Evolutionary conservation across 345 rosid genomes (phyloP), one percentile per base, ranked within the genome.

Genomic region (Linum usitatissimum): DNA sequence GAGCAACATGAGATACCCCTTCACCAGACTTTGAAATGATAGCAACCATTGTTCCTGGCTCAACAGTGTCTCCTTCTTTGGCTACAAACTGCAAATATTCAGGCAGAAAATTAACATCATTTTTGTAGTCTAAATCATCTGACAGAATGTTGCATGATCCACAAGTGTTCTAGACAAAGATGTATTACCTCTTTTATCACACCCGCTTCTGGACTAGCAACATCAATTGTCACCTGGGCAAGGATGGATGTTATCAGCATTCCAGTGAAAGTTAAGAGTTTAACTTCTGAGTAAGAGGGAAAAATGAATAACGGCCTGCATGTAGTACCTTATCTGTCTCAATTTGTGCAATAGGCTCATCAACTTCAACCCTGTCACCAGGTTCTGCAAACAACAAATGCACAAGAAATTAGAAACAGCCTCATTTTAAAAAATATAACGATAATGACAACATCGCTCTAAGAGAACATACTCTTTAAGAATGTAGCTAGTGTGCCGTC

Each of bases 51-150:
- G 80, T 68, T 67, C 97, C 96, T 0, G 99, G 96, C 63, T 87
- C 97, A 58, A 94, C 99, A 40, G 96, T 94, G 56, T 90, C 99
- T 17, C 99, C 99, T 81, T 86, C 99, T 75, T 86, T 90, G 58
- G 88, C 99, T 57, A 85, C 67, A 66, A 81, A 79, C 99, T 90
- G 81, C 53, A n/a, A 72, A 48, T 61, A 60, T 64, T 49, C 6
- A 34, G 6, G 56, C 18, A 54, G 51, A 38, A 57, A 30, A 18
- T 36, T 8, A 21, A 53, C 62, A 48, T 28, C 36, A 12, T 17
- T 49, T 28, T 42, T 18, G 31, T 9, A 45, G 30, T 40, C 61
- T 60, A 42, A 20, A 42, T 60, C 39, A 58, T 15, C 39, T 19
- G 17, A 28, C 12, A 39, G 51, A 45, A 45, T 12, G 15, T 45